Percentiles rank a stretch among this genome's conserved stretches.
phyloP scores from a whole-genome alignment of 2,329 filamentous ascomycete species.

The Epichloe hybrida region DNA sequence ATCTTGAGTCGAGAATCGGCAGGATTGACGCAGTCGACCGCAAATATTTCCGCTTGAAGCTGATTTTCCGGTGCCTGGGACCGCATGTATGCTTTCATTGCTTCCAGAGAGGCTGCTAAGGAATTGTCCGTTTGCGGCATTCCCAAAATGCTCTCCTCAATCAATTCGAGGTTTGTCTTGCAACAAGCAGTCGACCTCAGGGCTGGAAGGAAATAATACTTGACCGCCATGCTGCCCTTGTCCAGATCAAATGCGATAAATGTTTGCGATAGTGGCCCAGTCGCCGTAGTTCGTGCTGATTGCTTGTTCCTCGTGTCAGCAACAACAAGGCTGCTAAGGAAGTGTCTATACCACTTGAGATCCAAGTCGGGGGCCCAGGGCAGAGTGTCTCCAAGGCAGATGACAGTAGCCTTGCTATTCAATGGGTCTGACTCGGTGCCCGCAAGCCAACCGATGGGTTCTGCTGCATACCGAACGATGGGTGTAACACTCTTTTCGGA shows the following conservation, averaged over 20 bases:
- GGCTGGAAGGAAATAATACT: neutral
- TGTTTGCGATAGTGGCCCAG: neutral
- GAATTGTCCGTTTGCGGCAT: neutral
- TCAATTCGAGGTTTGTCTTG: neutral
- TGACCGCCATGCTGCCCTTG: neutral
- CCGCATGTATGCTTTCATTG: neutral
- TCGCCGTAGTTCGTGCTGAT: neutral
- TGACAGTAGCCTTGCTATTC: neutral
- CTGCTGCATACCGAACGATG: conserved; percentile 19
- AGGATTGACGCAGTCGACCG: conserved; percentile 18
- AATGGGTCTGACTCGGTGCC: conserved; percentile 12
- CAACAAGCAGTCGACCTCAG: neutral
- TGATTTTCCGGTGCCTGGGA: neutral
- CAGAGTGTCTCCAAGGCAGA: neutral
- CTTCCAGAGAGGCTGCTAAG: conserved; percentile 1
- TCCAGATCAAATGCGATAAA: conserved; percentile 1
- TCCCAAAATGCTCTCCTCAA: neutral
- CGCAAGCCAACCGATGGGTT: conserved; percentile 18
- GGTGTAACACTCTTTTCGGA: conserved; percentile 9
- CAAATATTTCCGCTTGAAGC: conserved; percentile 15
- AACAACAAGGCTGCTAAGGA: neutral
- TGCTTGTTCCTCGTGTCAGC: neutral
- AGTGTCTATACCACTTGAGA: neutral
- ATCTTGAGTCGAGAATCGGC: conserved; percentile 21
- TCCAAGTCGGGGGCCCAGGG: neutral